phyloP scores from a whole-genome alignment of 805 yeast genomes.

The Zygotorulaspora danielsina region DNA sequence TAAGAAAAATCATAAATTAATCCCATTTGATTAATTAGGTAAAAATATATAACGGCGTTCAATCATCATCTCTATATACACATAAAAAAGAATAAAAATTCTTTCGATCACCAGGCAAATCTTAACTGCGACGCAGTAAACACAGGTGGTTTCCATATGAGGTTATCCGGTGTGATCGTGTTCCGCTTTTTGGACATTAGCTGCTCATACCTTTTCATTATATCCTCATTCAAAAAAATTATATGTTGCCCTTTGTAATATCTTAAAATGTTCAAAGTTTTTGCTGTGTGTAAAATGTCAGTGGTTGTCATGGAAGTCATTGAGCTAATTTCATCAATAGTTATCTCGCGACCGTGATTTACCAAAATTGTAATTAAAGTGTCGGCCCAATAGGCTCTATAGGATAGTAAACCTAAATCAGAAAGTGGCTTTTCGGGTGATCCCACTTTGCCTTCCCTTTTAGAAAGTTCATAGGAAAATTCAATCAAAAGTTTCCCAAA shows the following conservation, averaged over 20 bases:
- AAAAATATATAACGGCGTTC: slow-evolving; percentile 1
- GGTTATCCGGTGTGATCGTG: slow-evolving; percentile 62
- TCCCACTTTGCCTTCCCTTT: slow-evolving; percentile 84
- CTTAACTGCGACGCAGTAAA: slow-evolving; percentile 91
- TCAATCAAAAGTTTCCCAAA: slow-evolving; percentile 89
- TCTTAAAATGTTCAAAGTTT: slow-evolving; percentile 81
- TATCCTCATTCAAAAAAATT: slow-evolving; percentile 79
- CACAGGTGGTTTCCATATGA: slow-evolving; percentile 93
- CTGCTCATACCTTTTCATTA: slow-evolving; percentile 70
- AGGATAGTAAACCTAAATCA: slow-evolving; percentile 87
- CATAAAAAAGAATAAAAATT: not conserved
- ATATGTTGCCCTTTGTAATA: slow-evolving; percentile 95
- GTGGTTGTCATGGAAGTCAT: slow-evolving; percentile 93
- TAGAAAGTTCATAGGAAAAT: slow-evolving; percentile 86
- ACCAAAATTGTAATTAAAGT: slow-evolving; percentile 69
- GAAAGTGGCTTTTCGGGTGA: slow-evolving; percentile 97
- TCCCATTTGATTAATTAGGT: slow-evolving; percentile 62
- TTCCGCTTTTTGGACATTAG: slow-evolving; percentile 67
- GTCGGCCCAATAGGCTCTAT: slow-evolving; percentile 96
- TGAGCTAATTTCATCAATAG: slow-evolving; percentile 86
- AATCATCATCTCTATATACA: slow-evolving; percentile 2
- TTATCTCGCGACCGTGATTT: slow-evolving; percentile 59
- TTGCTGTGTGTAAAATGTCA: slow-evolving; percentile 89
- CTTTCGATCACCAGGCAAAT: slow-evolving; percentile 73
- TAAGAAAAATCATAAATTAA: slow-evolving; percentile 36